Evolutionary conservation across 208 protist species (phyloP), one percentile per base, ranked within the genome.

Genomic region (Trypanosoma theileri): DNA sequence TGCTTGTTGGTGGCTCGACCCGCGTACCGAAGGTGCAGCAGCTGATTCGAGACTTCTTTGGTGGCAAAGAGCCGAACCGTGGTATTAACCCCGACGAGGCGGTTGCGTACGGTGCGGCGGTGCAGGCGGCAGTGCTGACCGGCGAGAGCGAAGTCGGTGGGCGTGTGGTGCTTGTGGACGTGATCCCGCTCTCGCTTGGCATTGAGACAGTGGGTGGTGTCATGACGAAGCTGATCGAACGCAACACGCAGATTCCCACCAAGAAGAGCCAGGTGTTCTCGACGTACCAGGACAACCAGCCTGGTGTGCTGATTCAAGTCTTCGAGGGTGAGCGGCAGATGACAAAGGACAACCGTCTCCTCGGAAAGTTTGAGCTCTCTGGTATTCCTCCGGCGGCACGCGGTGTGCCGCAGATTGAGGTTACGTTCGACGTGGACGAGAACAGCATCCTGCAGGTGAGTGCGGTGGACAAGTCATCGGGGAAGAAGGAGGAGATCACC

Each of bases 21-120:
- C 91, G 98, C 75, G 99, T 99, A 74, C 98, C 98, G 63, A 99
- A 99, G 89, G 92, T 99, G 13, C 96, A 98, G 85, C 80, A 96
- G 76, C 68, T 99, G 13, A 83, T 99, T 17, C 77, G 70, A 19
- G 85, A 99, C 58, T 97, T 98, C 77, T 99, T 99, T 79, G 78
- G 85, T 35, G 86, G 89, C 44, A 96, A 92, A 76, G 88, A 98
- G 79, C 99, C 89, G 22, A 93, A 93, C 88, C 83, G 80, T 51
- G 89, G 81, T 67, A 91, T 98, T 72, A 97, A 98, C 80, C 97
- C 97, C 28, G 96, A 97, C 67, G 92, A 97, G 80, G 92, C 92
- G 44, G 92, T 97, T 19, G 91, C 92, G 31, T 98, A 97, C 81
- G 97, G 97, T 59, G 97, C 97, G 28, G 97, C 98, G 56, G 93